phyloP scores from a whole-genome alignment of 2,329 filamentous ascomycete species.

The Neospermospora avenae region DNA sequence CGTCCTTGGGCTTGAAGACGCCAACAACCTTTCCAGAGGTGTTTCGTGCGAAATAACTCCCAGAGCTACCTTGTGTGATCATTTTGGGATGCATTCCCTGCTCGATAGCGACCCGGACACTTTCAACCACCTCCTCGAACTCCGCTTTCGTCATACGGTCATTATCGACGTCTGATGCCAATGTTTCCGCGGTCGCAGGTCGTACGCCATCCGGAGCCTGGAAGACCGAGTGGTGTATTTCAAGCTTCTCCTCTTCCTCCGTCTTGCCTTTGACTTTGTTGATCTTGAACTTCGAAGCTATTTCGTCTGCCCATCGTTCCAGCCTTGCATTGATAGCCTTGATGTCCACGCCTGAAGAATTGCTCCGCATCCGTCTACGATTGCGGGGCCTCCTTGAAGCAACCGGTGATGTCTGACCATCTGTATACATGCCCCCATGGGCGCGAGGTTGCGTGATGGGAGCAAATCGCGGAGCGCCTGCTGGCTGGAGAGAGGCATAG shows the following conservation, averaged over 20 bases:
- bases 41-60: slow-evolving; percentile 95
- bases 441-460: slow-evolving; percentile 59
- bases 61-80: slow-evolving; percentile 95
- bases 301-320: slow-evolving; percentile 97
- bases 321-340: slow-evolving; percentile 96
- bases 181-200: slow-evolving; percentile 71
- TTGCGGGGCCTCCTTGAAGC: slow-evolving; percentile 45
- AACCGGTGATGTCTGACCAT: slow-evolving; percentile 38
- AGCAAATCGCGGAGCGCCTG: slow-evolving; percentile 59
- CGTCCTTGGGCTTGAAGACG: slow-evolving; percentile 98
- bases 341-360: slow-evolving; percentile 85
- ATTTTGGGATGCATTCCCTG: slow-evolving; percentile 90
- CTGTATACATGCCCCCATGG: slow-evolving; percentile 56
- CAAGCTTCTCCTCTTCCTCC: slow-evolving; percentile 78
- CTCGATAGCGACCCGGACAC: slow-evolving; percentile 85
- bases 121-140: slow-evolving; percentile 86
- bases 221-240: slow-evolving; percentile 97
- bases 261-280: slow-evolving; percentile 69
- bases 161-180: slow-evolving; percentile 58
- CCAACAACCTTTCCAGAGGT: slow-evolving; percentile 90
- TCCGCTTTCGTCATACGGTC: slow-evolving; percentile 72
- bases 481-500: slow-evolving; percentile 52
- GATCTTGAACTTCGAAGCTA: slow-evolving; percentile 94
- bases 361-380: slow-evolving; percentile 58
- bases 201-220: slow-evolving; percentile 85